Percentiles rank a stretch among this genome's conserved stretches.
Conservation (phyloP, 78 protist genomes). For the Bigelowiella natans region DNA sequence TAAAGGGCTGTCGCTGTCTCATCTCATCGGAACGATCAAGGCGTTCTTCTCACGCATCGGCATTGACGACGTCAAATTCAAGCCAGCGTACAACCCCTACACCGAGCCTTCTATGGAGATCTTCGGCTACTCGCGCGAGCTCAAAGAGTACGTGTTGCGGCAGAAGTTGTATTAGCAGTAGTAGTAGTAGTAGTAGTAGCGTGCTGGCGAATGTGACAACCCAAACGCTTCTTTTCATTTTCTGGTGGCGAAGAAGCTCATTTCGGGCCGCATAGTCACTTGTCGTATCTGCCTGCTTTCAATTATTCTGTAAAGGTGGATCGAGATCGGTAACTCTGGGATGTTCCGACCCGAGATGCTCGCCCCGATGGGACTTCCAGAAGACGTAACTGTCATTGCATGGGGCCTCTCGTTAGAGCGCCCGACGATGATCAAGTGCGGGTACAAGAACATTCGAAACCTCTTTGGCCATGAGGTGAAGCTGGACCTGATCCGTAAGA, state of each 20-base stretch:
- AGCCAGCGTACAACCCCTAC: conserved; percentile 99
- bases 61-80: conserved; percentile 68
- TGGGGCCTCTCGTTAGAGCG: conserved; percentile 17
- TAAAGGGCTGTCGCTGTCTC: conserved; percentile 62
- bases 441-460: background rate
- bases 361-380: conserved; percentile 95
- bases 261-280: too few species aligned
- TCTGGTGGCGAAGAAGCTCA: too few species aligned
- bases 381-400: conserved; percentile 61
- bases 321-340: conserved; percentile 82
- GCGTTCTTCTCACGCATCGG: conserved; percentile 77
- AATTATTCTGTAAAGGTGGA: too few species aligned
- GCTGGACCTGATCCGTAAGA: too few species aligned
- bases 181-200: too few species aligned
- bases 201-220: too few species aligned
- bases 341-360: conserved; percentile 97
- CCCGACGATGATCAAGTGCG: conserved; percentile 89
- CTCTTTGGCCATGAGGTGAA: background rate
- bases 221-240: too few species aligned
- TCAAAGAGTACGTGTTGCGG: too few species aligned
- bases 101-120: conserved; percentile 99
- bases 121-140: too few species aligned
- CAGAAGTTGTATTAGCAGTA: too few species aligned
- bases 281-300: too few species aligned
- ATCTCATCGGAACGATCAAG: conserved; percentile 80